These are phyloP conservation scores for Trichoderma endophyticum DNA, from an alignment of 2,329 filamentous ascomycete genomes.

Conservation along the genomic window DNA sequence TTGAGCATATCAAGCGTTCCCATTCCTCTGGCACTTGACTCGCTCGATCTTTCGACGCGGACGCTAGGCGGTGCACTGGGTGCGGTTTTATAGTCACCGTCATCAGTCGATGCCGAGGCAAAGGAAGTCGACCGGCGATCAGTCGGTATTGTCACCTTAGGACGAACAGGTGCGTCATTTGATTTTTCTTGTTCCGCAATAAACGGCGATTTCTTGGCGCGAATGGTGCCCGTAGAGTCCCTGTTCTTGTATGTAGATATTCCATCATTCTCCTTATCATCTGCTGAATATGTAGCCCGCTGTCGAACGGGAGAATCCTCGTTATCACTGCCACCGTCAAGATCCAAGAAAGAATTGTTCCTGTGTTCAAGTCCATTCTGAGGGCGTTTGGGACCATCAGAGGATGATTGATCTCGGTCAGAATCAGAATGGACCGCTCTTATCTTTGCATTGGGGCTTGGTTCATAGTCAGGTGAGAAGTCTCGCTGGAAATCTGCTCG, in stretches of 20 bases:
- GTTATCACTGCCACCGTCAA: slow-evolving; percentile 47
- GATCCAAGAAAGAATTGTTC: slow-evolving; percentile 50
- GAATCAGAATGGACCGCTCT: slow-evolving; percentile 56
- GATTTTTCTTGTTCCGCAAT: slow-evolving; percentile 29
- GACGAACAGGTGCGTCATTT: slow-evolving; percentile 32
- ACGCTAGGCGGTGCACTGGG: slow-evolving; percentile 45
- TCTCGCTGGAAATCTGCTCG: slow-evolving; percentile 47
- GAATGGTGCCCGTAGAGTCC: slow-evolving; percentile 30
- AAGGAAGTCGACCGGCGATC: slow-evolving; percentile 36
- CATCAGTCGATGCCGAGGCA: slow-evolving; percentile 35
- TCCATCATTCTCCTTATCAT: slow-evolving; percentile 19
- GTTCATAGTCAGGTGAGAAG: slow-evolving; percentile 74
- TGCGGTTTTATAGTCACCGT: slow-evolving; percentile 41
- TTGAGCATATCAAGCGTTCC: slow-evolving; percentile 34
- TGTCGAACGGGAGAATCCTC: slow-evolving; percentile 34
- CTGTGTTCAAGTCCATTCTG: slow-evolving; percentile 29
- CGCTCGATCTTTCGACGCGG: slow-evolving; percentile 40
- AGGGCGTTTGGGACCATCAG: slow-evolving; percentile 29
- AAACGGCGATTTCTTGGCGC: slow-evolving; percentile 26
- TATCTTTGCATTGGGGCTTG: slow-evolving; percentile 68
- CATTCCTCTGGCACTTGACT: slow-evolving; percentile 37
- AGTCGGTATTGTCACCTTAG: slow-evolving; percentile 43
- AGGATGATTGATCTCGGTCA: slow-evolving; percentile 25
- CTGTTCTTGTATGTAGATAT: slow-evolving; percentile 7
- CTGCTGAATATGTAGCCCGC: slow-evolving; percentile 18